Evolutionary conservation across 2,329 filamentous ascomycete genomes (phyloP), one percentile per base, ranked within the genome.

Genomic region (Allantophomopsis lycopodina): DNA sequence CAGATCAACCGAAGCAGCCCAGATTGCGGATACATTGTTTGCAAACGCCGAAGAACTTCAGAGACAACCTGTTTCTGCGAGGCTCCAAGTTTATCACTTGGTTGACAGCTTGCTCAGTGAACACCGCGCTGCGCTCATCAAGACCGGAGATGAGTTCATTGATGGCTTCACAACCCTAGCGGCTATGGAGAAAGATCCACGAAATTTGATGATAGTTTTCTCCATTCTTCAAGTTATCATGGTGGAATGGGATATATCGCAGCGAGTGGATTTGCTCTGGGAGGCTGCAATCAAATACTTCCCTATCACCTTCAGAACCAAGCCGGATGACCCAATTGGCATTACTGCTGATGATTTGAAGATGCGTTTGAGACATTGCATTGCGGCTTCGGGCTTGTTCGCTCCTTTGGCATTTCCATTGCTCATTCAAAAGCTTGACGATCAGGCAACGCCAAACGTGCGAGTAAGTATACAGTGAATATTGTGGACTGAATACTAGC

Each of bases 241-340:
- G 14, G 15, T 20, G 6, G 35, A 43, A 16, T 43, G 38, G 41
- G 34, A 43, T 14, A 38, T 43, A 6, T 20, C 35, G 31, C 5
- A 38, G 10, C 15, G 23, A 5, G 23, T 23, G 13, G 33, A 44
- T 10, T 14, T 42, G 16, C 23, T 41, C 7, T 44, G 36, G 20
- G 40, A 44, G 2, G 14, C 32, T 11, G 28, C 42, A 12, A 14
- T 14, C 18, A 14, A 23, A 2, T 44, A 44, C 32, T 44, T 38
- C 15, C 42, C 42, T 5, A 44, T 44, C 28, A 44, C 35, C 7
- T 41, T 42, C 12, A 15, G 20, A n/a, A 15, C 36, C 14, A 42
- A 36, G 32, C 28, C 30, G 15, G 37, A 34, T 16, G 37, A 40
- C 16, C 31, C 39, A 7, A 28, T 18, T 17, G 31, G 32, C 12